phyloP scores from a whole-genome alignment of 352 stramenopile species.

The Phytophthora quininea region DNA sequence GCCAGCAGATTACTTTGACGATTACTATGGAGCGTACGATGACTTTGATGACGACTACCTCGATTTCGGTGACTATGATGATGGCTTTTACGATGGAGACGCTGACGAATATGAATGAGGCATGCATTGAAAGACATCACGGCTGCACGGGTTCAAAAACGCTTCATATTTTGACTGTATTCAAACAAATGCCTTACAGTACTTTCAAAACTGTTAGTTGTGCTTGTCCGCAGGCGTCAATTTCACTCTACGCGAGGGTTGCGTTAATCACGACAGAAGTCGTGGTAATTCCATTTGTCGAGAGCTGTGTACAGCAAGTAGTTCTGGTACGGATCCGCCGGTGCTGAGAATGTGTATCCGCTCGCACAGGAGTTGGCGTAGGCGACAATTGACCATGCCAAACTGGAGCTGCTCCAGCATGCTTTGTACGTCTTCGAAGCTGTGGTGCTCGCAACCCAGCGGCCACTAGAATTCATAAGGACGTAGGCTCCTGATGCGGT shows the following conservation, averaged over 20 bases:
- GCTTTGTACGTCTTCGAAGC: slow-evolving; percentile 37
- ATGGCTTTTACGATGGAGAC: slow-evolving; percentile 27
- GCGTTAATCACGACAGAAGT: slow-evolving; percentile 53
- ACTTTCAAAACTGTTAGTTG: too few relatives aligned
- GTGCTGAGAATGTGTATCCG: slow-evolving; percentile 36
- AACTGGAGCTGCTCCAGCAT: slow-evolving; percentile 43
- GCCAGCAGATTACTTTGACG: slow-evolving; percentile 37
- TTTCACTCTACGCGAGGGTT: slow-evolving; percentile 22
- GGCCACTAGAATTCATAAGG: slow-evolving; percentile 40
- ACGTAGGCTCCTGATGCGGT: slow-evolving; percentile 31
- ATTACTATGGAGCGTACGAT: slow-evolving; percentile 19
- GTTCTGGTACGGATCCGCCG: slow-evolving; percentile 59
- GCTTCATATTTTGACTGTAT: too few relatives aligned
- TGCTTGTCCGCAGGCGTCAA: not conserved
- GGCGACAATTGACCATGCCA: slow-evolving; percentile 45
- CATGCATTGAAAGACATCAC: not conserved
- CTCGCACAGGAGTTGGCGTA: slow-evolving; percentile 29
- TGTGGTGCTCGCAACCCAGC: slow-evolving; percentile 36
- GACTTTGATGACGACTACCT: slow-evolving; percentile 23
- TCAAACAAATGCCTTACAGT: too few relatives aligned
- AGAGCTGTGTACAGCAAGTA: slow-evolving; percentile 42
- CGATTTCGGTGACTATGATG: slow-evolving; percentile 13
- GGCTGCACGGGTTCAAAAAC: too few relatives aligned
- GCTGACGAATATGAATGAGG: slow-evolving; percentile 28
- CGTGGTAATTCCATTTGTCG: slow-evolving; percentile 31